Evolutionary conservation across 192 early-diverging fungal species (phyloP).

Genomic region (Lobulomyces angularis): DNA sequence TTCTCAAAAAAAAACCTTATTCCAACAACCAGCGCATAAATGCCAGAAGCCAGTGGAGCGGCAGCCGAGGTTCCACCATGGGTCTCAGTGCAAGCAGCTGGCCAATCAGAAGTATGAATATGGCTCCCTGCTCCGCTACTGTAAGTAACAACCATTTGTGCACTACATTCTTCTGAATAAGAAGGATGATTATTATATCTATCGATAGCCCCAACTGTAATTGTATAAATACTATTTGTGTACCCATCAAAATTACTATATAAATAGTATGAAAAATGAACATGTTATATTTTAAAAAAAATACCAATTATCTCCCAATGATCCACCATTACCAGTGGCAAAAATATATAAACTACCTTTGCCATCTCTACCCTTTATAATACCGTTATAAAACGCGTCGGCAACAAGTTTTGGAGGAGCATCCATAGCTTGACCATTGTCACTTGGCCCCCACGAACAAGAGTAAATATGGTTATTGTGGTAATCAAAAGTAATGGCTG

Average conservation of each 20-base stretch:
- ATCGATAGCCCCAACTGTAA: conserved; percentile 82
- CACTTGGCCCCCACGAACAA: conserved; percentile 90
- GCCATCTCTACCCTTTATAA: conserved; percentile 69
- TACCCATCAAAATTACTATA: conserved; percentile 84
- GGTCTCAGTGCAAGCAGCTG: conserved; percentile 52
- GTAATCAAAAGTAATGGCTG: conserved; percentile 75
- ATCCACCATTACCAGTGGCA: conserved; percentile 85
- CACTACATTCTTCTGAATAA: conserved; percentile 80
- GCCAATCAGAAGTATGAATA: conserved; percentile 74
- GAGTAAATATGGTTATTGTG: conserved; percentile 90
- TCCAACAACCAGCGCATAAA: conserved; percentile 71
- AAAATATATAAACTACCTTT: conserved; percentile 86
- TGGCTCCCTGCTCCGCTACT: conserved; percentile 53
- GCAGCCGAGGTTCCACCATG: conserved; percentile 95
- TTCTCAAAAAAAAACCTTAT: conserved; percentile 22
- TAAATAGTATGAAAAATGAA: neutral
- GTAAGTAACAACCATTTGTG: conserved; percentile 79
- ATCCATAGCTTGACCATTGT: conserved; percentile 74
- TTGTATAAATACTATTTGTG: conserved; percentile 90
- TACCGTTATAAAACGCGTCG: conserved; percentile 79
- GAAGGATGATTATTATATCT: conserved; percentile 60
- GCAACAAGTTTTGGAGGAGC: conserved; percentile 66
- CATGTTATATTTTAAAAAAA: neutral
- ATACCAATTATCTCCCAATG: conserved; percentile 69
- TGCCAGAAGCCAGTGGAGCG: conserved; percentile 81